These are phyloP conservation scores for Rhizopus sp. DNA, from an alignment of 371 early-diverging fungal species.

Conservation along the genomic window DNA sequence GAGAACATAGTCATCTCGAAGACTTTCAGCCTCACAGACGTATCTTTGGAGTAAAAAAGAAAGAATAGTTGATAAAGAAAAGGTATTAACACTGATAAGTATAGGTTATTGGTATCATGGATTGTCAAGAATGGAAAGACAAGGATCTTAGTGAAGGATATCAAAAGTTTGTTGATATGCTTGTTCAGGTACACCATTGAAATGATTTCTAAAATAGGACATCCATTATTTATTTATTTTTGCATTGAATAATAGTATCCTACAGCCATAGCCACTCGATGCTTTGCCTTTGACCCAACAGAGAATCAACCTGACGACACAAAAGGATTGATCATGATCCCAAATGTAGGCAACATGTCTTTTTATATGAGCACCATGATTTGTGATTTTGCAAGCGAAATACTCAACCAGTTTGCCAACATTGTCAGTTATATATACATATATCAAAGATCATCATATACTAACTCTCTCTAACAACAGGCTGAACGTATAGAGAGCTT, in stretches of 20 bases:
- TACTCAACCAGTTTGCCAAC: conserved; percentile 54
- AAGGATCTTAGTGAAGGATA: conserved; percentile 66
- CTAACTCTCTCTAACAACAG: conserved; percentile 11
- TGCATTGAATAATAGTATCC: conserved; percentile 60
- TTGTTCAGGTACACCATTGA: conserved; percentile 56
- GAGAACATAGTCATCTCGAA: conserved; percentile 68
- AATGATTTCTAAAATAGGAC: neutral
- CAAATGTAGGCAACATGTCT: conserved; percentile 77
- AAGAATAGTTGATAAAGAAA: neutral
- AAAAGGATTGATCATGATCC: conserved; percentile 76
- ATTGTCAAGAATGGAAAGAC: conserved; percentile 74
- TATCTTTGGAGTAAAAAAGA: conserved; percentile 70
- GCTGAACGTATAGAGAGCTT: conserved; percentile 42
- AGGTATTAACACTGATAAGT: neutral
- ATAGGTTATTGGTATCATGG: conserved; percentile 81
- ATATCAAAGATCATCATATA: neutral
- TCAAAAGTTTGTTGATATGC: conserved; percentile 64
- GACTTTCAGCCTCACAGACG: conserved; percentile 80
- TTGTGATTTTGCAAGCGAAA: conserved; percentile 70
- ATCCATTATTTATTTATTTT: neutral
- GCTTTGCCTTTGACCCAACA: conserved; percentile 83
- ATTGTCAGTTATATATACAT: conserved; percentile 26
- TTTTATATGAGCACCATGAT: conserved; percentile 80
- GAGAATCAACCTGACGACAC: conserved; percentile 75
- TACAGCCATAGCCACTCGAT: conserved; percentile 70